phyloP scores from a whole-genome alignment of 1,284 basidiomycete genomes.

The Mycena sp. region DNA sequence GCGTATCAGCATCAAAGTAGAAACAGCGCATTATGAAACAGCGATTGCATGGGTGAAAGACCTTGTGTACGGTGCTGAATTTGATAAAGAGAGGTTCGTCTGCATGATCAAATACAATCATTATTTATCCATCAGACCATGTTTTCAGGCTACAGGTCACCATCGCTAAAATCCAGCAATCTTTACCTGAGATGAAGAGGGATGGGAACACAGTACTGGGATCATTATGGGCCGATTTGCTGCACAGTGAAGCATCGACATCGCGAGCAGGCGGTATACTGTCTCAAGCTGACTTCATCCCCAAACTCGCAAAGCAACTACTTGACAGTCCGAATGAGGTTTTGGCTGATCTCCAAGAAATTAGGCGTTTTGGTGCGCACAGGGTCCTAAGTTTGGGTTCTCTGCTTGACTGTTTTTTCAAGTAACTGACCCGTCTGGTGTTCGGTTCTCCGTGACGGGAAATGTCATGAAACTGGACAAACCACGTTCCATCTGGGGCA shows the following conservation, averaged over 20 bases:
- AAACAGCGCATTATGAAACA: constrained; percentile 81
- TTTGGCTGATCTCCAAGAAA: constrained; percentile 77
- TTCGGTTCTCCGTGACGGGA: constrained; percentile 91
- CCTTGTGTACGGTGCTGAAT: constrained; percentile 85
- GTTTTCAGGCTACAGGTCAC: constrained; percentile 79
- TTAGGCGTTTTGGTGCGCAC: constrained; percentile 73
- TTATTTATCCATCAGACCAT: constrained; percentile 8
- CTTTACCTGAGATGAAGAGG: constrained; percentile 93
- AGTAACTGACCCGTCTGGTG: constrained; percentile 85
- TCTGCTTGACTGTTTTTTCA: constrained; percentile 20
- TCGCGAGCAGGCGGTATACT: constrained; percentile 79
- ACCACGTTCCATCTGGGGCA: constrained; percentile 79
- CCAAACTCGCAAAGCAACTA: constrained; percentile 77
- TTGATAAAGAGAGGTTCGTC: constrained; percentile 83
- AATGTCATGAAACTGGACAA: constrained; percentile 79
- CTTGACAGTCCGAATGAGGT: constrained; percentile 81
- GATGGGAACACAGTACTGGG: constrained; percentile 86
- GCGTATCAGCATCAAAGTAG: constrained; percentile 86
- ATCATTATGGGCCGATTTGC: constrained; percentile 75
- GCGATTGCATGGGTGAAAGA: constrained; percentile 92
- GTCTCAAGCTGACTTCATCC: constrained; percentile 83
- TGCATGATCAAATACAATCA: constrained; percentile 25
- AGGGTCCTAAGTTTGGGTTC: background rate
- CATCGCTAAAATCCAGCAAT: constrained; percentile 90
- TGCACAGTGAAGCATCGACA: constrained; percentile 81